Conservation (phyloP, 768 basidiomycete genomes). For the Lactarius sp. region DNA sequence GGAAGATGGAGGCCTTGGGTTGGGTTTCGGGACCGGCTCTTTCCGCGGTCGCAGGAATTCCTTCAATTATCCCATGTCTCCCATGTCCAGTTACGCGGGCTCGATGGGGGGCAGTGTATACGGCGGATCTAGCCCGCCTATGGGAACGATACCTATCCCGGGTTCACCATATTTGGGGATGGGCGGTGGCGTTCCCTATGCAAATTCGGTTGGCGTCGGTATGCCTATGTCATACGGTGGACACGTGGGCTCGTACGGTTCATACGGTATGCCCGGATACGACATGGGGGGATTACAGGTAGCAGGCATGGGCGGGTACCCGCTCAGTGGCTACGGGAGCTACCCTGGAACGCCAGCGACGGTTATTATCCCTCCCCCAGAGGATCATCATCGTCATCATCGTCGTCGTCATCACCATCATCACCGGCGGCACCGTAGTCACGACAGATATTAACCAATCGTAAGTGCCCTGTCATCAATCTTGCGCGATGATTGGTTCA, state of each 20-base stretch:
- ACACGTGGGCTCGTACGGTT: conserved; percentile 2
- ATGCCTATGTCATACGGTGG: conserved; percentile 13
- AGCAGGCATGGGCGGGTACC: not conserved
- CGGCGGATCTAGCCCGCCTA: not conserved
- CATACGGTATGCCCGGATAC: conserved; percentile 10
- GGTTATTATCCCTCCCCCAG: not conserved
- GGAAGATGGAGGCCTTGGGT: not conserved
- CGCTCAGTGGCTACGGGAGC: conserved; percentile 6
- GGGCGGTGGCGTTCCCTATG: not conserved
- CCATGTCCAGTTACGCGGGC: conserved; percentile 1
- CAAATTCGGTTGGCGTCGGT: not conserved
- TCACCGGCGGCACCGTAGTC: conserved; percentile 23
- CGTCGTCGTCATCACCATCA: conserved; percentile 8
- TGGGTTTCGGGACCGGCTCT: conserved; percentile 7
- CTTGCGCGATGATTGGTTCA: not conserved
- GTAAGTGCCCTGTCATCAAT: not conserved
- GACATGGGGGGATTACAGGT: not conserved
- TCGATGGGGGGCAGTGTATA: conserved; percentile 7
- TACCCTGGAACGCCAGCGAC: not conserved
- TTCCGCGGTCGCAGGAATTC: conserved; percentile 16
- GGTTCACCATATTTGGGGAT: conserved; percentile 1
- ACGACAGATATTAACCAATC: conserved; percentile 9
- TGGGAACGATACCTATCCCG: not conserved
- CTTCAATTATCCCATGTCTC: not conserved
- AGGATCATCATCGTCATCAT: not conserved